Conservation (phyloP, 257 asterid genomes). For the Cordia subcordata region DNA sequence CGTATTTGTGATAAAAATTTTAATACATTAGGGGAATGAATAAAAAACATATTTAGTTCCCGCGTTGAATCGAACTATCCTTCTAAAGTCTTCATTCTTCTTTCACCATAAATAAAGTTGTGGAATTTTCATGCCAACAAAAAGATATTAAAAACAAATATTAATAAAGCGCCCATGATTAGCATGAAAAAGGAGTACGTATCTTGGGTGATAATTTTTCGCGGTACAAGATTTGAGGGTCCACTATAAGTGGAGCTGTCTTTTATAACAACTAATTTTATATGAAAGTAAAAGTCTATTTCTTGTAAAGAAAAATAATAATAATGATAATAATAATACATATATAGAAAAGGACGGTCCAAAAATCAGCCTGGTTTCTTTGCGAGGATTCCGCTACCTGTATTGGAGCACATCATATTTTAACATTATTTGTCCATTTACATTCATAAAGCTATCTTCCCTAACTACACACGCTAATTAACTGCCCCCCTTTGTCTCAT, state of each 20-base stretch:
- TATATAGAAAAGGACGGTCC: slow-evolving; percentile 53
- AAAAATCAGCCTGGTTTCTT: slow-evolving; percentile 51
- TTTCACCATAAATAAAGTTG: too few relatives aligned
- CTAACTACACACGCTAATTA: slow-evolving; percentile 5
- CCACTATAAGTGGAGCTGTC: too few relatives aligned
- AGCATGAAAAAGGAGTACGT: neutral
- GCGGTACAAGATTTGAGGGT: neutral
- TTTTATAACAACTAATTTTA: too few relatives aligned
- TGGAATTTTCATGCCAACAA: too few relatives aligned
- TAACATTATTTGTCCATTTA: neutral
- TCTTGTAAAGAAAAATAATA: too few relatives aligned
- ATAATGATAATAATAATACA: too few relatives aligned
- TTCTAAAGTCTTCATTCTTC: too few relatives aligned
- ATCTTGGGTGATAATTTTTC: neutral
- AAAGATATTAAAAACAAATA: too few relatives aligned
- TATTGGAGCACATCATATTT: slow-evolving; percentile 9
- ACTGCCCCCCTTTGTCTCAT: neutral
- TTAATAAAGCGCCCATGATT: neutral
- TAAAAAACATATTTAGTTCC: too few relatives aligned
- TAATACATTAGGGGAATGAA: too few relatives aligned
- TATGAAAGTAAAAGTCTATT: neutral
- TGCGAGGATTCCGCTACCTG: slow-evolving; percentile 74
- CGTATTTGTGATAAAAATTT: too few relatives aligned
- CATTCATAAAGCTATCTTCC: slow-evolving; percentile 12
- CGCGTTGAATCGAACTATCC: too few relatives aligned